Base-by-base conservation (phyloP, 768 basidiomycete species). In the Amanita pallidorosea region DNA sequence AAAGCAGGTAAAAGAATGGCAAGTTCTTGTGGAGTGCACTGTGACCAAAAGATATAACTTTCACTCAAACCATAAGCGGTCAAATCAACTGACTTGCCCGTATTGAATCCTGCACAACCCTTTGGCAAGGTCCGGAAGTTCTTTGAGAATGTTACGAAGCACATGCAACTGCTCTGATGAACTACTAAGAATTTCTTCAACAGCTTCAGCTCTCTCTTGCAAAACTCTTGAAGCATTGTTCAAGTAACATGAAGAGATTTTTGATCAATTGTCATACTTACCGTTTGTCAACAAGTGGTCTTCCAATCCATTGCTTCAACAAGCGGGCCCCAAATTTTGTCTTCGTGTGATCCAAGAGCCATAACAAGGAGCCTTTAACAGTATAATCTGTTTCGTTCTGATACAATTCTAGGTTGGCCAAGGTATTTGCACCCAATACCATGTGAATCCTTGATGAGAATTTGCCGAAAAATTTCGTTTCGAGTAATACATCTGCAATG, bases 361-460 rank as follows among this genome's bases (percentile, higher is more conserved):
- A 87, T 54, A 96, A 69, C 42, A 99, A 67, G 45, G 89, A 87
- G 4, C 93, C 94, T 51, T 67, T 75, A 17, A 75, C 69, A 9
- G 76, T 79, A 49, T 76, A 77, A 61, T 96, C 85, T 0, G 89
- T 91, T 60, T 88, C 85, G 58, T 97, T 98, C 31, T 81, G 77
- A 63, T 89, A 94, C n/a, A 99, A 81, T 64, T 98, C 94, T 67
- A 95, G 65, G 61, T 96, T 97, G 11, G 76, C 75, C 9, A 98
- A 66, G 0, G 95, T 95, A 61, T 91, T 96, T 22, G 83, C 84
- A 44, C 85, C 86, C 42, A 99, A 73, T 18, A 91, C 71, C 94
- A 99, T 94, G 55, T 90, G 83, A 0, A 80, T 75, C 49, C 77
- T 75, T 20, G 81, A 79, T 3, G 87, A 71, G 60, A 98, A 98